Conservation (phyloP, 495 filamentous ascomycete genomes). For the Penicillium canariense region DNA sequence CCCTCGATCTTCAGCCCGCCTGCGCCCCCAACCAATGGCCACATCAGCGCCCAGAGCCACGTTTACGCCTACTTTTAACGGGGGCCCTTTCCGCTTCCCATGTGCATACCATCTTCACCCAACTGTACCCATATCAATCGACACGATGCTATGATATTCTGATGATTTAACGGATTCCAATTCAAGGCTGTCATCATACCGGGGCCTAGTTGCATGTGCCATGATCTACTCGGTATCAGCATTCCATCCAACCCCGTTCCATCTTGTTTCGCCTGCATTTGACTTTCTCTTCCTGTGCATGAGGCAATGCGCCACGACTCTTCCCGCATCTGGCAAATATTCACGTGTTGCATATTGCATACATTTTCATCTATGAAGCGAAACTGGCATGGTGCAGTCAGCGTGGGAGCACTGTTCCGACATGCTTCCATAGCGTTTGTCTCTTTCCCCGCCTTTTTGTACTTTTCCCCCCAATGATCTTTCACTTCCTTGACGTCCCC, state of each 20-base stretch:
- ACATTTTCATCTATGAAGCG: conserved; percentile 13
- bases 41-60: conserved; percentile 27
- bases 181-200: conserved; percentile 34
- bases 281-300: conserved; percentile 14
- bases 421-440: conserved; percentile 10
- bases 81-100: conserved; percentile 5
- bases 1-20: conserved; percentile 29
- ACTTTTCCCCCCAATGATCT: conserved; percentile 11
- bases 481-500: background rate
- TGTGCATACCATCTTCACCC: conserved; percentile 22
- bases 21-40: conserved; percentile 23
- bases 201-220: conserved; percentile 31
- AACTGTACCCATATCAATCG: conserved; percentile 47
- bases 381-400: conserved; percentile 16
- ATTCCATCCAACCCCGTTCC: conserved; percentile 19
- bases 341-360: conserved; percentile 25
- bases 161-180: conserved; percentile 44
- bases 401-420: conserved; percentile 5
- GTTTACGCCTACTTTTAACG: conserved; percentile 37
- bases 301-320: conserved; percentile 24
- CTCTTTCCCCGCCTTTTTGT: conserved; percentile 17
- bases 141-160: conserved; percentile 44
- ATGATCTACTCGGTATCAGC: conserved; percentile 29
- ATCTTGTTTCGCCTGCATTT: conserved; percentile 14
- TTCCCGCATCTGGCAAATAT: conserved; percentile 11